phyloP scores from a whole-genome alignment of 2,329 filamentous ascomycete genomes.

The Hymenoscyphus fructigenus region DNA sequence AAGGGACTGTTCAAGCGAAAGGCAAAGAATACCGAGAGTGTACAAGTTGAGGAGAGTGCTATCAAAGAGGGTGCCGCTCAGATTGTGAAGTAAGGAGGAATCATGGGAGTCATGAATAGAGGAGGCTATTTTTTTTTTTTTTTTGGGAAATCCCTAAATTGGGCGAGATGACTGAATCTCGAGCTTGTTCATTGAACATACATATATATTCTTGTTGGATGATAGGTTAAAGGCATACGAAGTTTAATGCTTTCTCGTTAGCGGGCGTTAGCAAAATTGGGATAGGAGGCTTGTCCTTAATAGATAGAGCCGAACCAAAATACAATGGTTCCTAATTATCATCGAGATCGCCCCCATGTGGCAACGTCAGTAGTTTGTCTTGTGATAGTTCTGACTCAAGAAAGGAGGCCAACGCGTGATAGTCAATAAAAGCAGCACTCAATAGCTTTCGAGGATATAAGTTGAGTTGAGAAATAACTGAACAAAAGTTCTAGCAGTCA shows the following conservation, averaged over 20 bases:
- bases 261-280: neutral
- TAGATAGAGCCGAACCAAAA: neutral
- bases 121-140: neutral
- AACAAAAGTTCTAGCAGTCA: neutral
- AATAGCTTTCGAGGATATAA: neutral
- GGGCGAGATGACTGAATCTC: neutral
- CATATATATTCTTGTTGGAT: neutral
- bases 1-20: slow-evolving; percentile 24
- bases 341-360: too few relatives aligned
- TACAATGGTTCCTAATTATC: neutral
- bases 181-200: neutral
- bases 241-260: slow-evolving; percentile 6
- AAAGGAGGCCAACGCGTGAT: too few relatives aligned
- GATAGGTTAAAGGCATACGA: neutral
- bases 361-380: too few relatives aligned
- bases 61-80: slow-evolving; percentile 17
- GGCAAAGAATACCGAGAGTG: neutral
- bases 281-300: neutral
- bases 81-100: slow-evolving; percentile 17
- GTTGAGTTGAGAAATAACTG: neutral
- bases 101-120: slow-evolving; percentile 4
- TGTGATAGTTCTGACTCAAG: too few relatives aligned
- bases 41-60: neutral
- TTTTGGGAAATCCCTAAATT: neutral
- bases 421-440: neutral